phyloP scores from a whole-genome alignment of 1,284 basidiomycete genomes.

The Ustilago crameri region DNA sequence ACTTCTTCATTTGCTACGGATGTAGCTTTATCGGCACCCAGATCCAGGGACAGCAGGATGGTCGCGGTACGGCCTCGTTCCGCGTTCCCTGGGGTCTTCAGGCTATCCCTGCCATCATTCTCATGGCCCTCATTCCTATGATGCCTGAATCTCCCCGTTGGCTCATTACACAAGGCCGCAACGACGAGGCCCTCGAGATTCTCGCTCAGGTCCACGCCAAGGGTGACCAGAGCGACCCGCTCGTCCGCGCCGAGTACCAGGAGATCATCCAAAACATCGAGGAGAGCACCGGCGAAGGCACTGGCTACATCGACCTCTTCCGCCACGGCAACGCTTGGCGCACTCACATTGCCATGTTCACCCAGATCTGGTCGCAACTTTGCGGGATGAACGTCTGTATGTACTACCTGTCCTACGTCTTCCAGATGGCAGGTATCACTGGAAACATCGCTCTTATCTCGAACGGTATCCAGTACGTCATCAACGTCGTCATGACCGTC shows the following conservation, averaged over 20 bases:
- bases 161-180: conserved; percentile 74
- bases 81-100: conserved; percentile 72
- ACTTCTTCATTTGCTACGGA: conserved; percentile 70
- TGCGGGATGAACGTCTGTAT: conserved; percentile 37
- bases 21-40: conserved; percentile 64
- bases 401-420: conserved; percentile 15
- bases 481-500: too few relatives aligned
- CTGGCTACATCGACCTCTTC: conserved; percentile 72
- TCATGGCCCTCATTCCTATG: conserved; percentile 73
- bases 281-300: conserved; percentile 21
- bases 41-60: too few relatives aligned
- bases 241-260: conserved; percentile 69
- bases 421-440: background rate
- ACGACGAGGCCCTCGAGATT: conserved; percentile 70
- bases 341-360: conserved; percentile 70
- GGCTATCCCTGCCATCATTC: conserved; percentile 72
- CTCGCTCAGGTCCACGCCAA: conserved; percentile 73
- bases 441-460: too few relatives aligned
- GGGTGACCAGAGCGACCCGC: conserved; percentile 71
- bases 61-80: too few relatives aligned
- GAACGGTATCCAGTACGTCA: too few relatives aligned
- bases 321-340: conserved; percentile 72
- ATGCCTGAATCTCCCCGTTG: conserved; percentile 73
- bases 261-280: conserved; percentile 69
- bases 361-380: conserved; percentile 70